Conservation (phyloP, 2,329 filamentous ascomycete genomes). For the Cadophora luteo-olivacea region DNA sequence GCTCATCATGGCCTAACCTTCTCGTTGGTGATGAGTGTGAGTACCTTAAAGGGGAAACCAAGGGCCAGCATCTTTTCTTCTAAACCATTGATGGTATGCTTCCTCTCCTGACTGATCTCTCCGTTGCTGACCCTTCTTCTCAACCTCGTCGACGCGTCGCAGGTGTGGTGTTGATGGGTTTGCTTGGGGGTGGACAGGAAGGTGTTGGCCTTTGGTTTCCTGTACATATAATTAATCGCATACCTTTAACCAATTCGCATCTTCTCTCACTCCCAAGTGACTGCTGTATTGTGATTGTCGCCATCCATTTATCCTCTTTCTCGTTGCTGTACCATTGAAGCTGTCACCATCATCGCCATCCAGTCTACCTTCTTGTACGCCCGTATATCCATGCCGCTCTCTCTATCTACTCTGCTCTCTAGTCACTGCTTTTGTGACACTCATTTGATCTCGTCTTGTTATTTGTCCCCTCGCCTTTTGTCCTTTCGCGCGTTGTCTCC, state of each 20-base stretch:
- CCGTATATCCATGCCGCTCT: no score
- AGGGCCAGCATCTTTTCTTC: background rate
- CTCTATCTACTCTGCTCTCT: no score
- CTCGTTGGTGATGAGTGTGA: background rate
- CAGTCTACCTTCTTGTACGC: background rate
- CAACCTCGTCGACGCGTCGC: background rate
- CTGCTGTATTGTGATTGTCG: background rate
- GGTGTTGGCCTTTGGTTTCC: background rate
- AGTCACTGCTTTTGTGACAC: no score
- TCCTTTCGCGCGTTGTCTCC: no score
- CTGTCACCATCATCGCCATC: no score
- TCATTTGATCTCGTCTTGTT: no score
- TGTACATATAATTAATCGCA: background rate
- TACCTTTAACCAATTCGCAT: background rate
- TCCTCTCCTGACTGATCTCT: background rate
- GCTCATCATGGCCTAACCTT: constrained; percentile 3
- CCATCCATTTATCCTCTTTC: background rate
- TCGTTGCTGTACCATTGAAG: background rate
- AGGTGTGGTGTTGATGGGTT: background rate
- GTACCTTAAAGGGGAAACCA: background rate
- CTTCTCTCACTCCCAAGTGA: background rate
- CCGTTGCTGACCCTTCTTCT: background rate
- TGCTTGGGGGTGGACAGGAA: background rate
- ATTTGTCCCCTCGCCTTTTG: no score
- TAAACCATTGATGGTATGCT: background rate